phyloP scores from a whole-genome alignment of 805 yeast species.

The Pichia scutulata region DNA sequence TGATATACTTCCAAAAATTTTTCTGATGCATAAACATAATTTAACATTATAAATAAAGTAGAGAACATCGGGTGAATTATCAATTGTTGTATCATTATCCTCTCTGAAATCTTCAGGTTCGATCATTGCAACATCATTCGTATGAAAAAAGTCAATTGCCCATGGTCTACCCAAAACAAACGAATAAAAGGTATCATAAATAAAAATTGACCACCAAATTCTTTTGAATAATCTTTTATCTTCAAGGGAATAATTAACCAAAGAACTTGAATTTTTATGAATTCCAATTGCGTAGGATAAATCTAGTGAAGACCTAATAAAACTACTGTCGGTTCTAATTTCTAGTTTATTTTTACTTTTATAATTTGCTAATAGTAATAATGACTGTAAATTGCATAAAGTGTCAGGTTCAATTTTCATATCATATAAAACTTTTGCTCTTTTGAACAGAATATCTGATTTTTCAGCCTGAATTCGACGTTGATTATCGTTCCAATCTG shows the following conservation, averaged over 20 bases:
- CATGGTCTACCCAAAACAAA: constrained; percentile 68
- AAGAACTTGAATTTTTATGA: constrained; percentile 39
- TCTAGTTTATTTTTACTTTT: constrained; percentile 68
- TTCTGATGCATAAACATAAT: constrained; percentile 58
- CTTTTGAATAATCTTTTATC: constrained; percentile 47
- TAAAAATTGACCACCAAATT: constrained; percentile 72
- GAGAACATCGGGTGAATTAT: constrained; percentile 34
- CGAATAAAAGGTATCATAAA: constrained; percentile 57
- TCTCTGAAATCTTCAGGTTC: constrained; percentile 57
- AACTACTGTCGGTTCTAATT: constrained; percentile 62
- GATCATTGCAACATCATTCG: constrained; percentile 75
- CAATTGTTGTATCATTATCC: constrained; percentile 36
- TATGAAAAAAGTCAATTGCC: constrained; percentile 49
- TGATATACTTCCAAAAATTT: constrained; percentile 29
- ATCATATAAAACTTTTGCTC: constrained; percentile 72
- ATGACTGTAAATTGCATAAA: constrained; percentile 51
- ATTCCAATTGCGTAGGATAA: constrained; percentile 72
- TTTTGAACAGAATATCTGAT: constrained; percentile 48
- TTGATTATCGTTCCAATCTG: constrained; percentile 38
- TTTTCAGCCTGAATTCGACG: constrained; percentile 32
- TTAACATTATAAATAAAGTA: constrained; percentile 57
- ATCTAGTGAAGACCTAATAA: constrained; percentile 52
- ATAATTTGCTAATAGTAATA: constrained; percentile 55
- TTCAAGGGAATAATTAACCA: constrained; percentile 8
- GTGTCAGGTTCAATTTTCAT: constrained; percentile 62